Evolutionary conservation across 345 rosid species (phyloP).

Genomic region (Rhodomyrtus tomentosa): DNA sequence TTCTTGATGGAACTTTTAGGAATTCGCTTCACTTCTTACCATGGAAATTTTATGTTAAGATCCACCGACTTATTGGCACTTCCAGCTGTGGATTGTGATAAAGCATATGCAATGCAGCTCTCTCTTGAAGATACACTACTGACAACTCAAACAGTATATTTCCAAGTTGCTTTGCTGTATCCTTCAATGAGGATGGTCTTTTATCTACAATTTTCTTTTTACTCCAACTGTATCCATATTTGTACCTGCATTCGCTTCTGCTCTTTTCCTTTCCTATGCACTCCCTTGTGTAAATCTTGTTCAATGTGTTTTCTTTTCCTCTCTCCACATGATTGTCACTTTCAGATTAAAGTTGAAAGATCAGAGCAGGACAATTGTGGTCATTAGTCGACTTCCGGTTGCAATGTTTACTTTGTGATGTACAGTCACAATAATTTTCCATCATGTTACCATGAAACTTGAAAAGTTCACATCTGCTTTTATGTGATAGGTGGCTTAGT

Average conservation of each 20-base stretch:
- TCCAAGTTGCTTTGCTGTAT: conserved; percentile 99
- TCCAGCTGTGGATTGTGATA: conserved; percentile 98
- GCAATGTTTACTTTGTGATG: background rate
- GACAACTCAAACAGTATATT: conserved; percentile 79
- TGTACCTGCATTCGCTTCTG: background rate
- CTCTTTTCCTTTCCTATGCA: background rate
- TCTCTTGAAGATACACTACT: conserved; percentile 91
- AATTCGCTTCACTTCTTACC: conserved; percentile 83
- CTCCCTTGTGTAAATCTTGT: background rate
- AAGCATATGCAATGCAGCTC: conserved; percentile 95
- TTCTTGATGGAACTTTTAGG: conserved; percentile 37
- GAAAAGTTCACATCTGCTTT: background rate
- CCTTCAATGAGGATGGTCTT: conserved; percentile 23
- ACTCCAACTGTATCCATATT: background rate
- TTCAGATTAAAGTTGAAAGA: background rate
- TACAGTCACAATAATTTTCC: background rate
- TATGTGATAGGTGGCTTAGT: background rate
- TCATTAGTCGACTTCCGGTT: background rate
- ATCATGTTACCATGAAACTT: background rate
- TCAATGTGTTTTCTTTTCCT: background rate
- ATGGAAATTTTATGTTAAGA: conserved; percentile 97
- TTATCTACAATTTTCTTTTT: background rate
- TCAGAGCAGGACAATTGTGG: background rate
- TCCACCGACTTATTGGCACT: conserved; percentile 93
- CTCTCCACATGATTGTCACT: background rate